A percentile compares a stretch with the other conserved stretches of the same genome.
These are phyloP conservation scores for Chalaropsis thielavioides DNA, from an alignment of 2,329 filamentous ascomycete species.

Conservation along the genomic window DNA sequence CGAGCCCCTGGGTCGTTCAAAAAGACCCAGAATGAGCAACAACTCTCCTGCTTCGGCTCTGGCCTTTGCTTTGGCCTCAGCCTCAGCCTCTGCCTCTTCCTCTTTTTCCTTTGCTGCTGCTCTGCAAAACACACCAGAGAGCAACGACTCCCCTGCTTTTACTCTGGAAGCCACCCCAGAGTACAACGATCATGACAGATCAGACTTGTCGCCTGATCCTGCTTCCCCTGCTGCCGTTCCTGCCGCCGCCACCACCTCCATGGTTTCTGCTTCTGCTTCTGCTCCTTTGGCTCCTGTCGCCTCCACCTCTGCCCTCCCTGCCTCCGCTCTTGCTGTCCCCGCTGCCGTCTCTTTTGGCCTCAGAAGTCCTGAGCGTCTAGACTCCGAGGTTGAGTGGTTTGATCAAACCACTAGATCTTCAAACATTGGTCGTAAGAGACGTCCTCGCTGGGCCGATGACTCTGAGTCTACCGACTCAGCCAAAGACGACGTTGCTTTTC, in stretches of 20 bases:
- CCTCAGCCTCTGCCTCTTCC: neutral
- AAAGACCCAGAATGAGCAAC: neutral
- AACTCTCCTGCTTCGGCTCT: neutral
- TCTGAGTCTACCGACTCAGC: conserved; percentile 2
- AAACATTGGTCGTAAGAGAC: neutral
- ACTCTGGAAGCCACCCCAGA: neutral
- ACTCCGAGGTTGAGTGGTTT: neutral
- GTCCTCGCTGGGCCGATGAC: neutral
- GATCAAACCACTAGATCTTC: neutral
- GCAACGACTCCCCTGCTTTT: neutral
- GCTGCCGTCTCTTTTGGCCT: neutral
- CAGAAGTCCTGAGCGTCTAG: neutral
- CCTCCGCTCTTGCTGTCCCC: neutral
- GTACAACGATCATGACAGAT: neutral
- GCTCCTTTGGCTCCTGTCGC: neutral
- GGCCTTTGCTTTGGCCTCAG: neutral
- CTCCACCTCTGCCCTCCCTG: too few species aligned
- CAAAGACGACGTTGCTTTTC: neutral
- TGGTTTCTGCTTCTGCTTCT: neutral
- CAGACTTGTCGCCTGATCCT: too few species aligned
- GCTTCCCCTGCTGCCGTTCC: neutral
- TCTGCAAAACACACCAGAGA: neutral
- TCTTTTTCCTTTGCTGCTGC: neutral
- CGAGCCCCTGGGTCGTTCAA: neutral
- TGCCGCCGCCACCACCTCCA: neutral